Percentiles rank a stretch among this genome's conserved stretches.
phyloP scores from a whole-genome alignment of 768 basidiomycete genomes.

The Tremella mesenterica region DNA sequence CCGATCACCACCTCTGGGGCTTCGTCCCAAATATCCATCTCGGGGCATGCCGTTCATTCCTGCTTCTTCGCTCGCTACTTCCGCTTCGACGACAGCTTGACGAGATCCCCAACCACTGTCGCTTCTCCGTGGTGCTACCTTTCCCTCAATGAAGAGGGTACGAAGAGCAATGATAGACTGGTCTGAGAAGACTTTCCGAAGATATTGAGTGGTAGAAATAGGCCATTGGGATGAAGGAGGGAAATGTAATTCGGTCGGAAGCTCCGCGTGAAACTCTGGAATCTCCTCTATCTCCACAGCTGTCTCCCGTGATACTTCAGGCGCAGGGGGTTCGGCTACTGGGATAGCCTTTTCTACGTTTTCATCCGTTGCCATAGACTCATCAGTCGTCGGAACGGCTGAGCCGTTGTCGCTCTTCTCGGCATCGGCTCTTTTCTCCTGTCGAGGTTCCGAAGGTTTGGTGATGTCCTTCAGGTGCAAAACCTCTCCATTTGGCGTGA shows the following conservation, averaged over 20 bases:
- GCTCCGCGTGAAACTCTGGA: constrained; percentile 5
- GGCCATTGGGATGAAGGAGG: constrained; percentile 24
- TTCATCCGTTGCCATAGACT: constrained; percentile 13
- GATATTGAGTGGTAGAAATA: constrained; percentile 39
- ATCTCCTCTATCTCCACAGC: background rate
- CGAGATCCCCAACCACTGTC: constrained; percentile 62
- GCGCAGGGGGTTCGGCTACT: constrained; percentile 55
- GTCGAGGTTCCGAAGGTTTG: constrained; percentile 55
- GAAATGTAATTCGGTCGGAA: constrained; percentile 34
- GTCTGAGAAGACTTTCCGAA: constrained; percentile 59
- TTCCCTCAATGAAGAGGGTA: constrained; percentile 69
- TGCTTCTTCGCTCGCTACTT: constrained; percentile 22
- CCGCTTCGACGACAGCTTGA: constrained; percentile 12
- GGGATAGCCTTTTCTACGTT: background rate
- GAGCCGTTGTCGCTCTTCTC: constrained; percentile 44
- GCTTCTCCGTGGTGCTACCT: constrained; percentile 62
- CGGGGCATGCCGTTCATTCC: constrained; percentile 19
- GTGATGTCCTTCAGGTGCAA: constrained; percentile 70
- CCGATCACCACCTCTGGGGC: constrained; percentile 29
- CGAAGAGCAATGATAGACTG: constrained; percentile 58
- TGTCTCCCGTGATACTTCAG: constrained; percentile 45
- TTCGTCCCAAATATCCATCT: background rate
- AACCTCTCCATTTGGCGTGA: constrained; percentile 69
- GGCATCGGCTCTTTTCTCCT: background rate
- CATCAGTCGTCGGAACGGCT: no score